These are phyloP conservation scores for Picea engelmannii DNA, from an alignment of 83 land plant species.

Conservation along the genomic window DNA sequence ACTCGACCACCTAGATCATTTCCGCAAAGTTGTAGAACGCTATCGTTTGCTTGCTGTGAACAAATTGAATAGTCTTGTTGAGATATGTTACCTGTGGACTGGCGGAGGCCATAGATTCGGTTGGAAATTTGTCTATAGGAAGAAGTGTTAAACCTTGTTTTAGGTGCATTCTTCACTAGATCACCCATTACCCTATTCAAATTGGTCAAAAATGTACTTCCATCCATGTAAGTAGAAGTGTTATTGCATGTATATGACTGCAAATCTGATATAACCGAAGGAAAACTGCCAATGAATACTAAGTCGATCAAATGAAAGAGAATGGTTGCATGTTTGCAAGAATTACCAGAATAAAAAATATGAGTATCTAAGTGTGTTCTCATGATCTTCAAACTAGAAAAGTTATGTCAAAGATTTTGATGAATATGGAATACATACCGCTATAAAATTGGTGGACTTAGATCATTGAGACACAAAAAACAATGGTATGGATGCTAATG, in stretches of 20 bases:
- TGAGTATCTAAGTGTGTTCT: too few species aligned
- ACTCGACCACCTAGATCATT: neutral
- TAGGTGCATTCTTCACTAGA: neutral
- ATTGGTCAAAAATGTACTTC: neutral
- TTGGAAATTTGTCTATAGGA: neutral
- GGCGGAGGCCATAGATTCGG: conserved; percentile 1
- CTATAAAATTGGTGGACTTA: too few species aligned
- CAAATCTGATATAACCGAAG: neutral
- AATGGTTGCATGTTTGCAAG: too few species aligned
- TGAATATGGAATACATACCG: too few species aligned
- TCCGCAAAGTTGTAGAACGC: neutral
- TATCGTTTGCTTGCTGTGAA: neutral
- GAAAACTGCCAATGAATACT: too few species aligned
- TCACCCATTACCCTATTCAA: neutral
- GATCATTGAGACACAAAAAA: too few species aligned
- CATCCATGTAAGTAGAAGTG: neutral
- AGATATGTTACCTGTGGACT: neutral
- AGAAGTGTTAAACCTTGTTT: conserved; percentile 6
- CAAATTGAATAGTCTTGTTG: neutral
- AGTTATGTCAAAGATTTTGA: too few species aligned
- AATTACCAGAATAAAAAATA: too few species aligned
- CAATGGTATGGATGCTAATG: too few species aligned
- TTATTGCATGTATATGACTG: neutral
- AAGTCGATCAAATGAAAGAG: too few species aligned
- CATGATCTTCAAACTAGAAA: too few species aligned